phyloP scores from a whole-genome alignment of 805 yeast species.

The Pichia nakasei region DNA sequence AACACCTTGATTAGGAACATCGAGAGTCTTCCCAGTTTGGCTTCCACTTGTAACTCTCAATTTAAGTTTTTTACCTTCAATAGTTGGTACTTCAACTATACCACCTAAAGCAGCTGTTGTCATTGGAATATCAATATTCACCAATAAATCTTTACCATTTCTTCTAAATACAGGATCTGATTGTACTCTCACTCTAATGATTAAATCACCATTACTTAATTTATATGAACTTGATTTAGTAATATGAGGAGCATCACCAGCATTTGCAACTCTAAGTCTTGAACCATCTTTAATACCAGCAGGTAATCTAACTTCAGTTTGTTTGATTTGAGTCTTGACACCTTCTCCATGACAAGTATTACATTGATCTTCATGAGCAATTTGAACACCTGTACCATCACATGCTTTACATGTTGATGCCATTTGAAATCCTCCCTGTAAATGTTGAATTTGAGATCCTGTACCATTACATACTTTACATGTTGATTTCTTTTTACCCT shows the following conservation, averaged over 20 bases:
- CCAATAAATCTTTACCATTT: constrained; percentile 55
- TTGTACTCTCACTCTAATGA: constrained; percentile 68
- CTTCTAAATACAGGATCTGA: constrained; percentile 68
- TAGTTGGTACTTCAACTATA: constrained; percentile 78
- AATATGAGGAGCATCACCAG: constrained; percentile 82
- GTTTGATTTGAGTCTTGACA: constrained; percentile 54
- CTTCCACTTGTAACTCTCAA: constrained; percentile 80
- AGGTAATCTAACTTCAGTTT: constrained; percentile 80
- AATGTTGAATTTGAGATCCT: constrained; percentile 77
- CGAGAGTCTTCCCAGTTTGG: constrained; percentile 62
- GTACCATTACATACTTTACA: constrained; percentile 89
- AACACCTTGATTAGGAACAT: constrained; percentile 81
- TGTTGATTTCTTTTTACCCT: constrained; percentile 63
- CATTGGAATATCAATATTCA: constrained; percentile 65
- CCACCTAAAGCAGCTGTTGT: constrained; percentile 98
- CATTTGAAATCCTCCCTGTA: constrained; percentile 95
- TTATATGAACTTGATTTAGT: constrained; percentile 64
- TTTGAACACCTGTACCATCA: constrained; percentile 78
- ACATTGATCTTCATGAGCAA: constrained; percentile 65
- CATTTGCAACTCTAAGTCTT: constrained; percentile 72
- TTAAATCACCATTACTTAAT: constrained; percentile 77
- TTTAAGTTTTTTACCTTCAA: constrained; percentile 63
- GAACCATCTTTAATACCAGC: constrained; percentile 84
- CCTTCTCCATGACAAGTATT: constrained; percentile 83
- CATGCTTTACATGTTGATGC: constrained; percentile 85